These are phyloP conservation scores for Monascus ruber DNA, from an alignment of 2,329 filamentous ascomycete species.

Conservation along the genomic window DNA sequence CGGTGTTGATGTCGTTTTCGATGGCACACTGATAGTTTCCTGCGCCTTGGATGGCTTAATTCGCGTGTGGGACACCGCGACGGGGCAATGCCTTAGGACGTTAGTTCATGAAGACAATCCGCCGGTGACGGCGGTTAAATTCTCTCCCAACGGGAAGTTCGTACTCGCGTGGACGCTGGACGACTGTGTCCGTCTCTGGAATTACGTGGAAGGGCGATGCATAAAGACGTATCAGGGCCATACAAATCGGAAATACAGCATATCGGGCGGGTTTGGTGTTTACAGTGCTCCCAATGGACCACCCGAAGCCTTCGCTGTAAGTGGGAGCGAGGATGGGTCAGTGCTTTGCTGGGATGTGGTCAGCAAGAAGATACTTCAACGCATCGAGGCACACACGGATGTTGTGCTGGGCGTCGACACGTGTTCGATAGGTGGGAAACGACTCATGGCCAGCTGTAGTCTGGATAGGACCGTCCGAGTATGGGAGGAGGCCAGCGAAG, in stretches of 20 bases:
- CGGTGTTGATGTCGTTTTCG: constrained; percentile 83
- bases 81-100: constrained; percentile 87
- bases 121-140: constrained; percentile 76
- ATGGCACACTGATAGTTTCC: constrained; percentile 83
- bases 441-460: constrained; percentile 50
- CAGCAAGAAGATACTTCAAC: constrained; percentile 71
- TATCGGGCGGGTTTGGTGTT: constrained; percentile 73
- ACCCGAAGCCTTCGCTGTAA: constrained; percentile 55
- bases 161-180: constrained; percentile 88
- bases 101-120: constrained; percentile 95
- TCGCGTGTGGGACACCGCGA: constrained; percentile 90
- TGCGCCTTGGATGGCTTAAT: constrained; percentile 87
- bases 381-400: constrained; percentile 45
- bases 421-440: constrained; percentile 38
- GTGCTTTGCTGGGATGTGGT: constrained; percentile 85
- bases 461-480: constrained; percentile 51
- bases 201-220: constrained; percentile 81
- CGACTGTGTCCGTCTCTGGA: constrained; percentile 82
- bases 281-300: constrained; percentile 35
- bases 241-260: constrained; percentile 67
- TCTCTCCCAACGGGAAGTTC: constrained; percentile 87
- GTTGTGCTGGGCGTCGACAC: constrained; percentile 51
- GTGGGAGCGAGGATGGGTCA: constrained; percentile 77
- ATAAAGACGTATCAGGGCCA: constrained; percentile 98
- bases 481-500: constrained; percentile 40